Evolutionary conservation across 73 alveolate genomes (phyloP).

Genomic region (Blepharisma japonicum): DNA sequence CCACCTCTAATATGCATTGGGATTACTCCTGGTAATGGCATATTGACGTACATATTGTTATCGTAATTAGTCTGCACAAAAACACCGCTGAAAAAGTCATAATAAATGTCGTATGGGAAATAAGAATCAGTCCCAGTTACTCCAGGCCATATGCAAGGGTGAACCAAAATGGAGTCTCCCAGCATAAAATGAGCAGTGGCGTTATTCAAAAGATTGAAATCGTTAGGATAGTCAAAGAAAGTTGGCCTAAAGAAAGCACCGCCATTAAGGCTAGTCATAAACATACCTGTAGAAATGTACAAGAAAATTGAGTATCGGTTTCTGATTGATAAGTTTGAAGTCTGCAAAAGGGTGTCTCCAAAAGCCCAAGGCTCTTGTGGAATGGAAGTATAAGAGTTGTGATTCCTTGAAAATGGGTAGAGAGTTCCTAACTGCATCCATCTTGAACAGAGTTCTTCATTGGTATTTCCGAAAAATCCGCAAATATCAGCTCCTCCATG

Average conservation of each 20-base stretch:
- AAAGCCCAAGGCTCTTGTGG: conserved; percentile 44
- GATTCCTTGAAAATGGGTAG: conserved; percentile 97
- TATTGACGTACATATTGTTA: background rate
- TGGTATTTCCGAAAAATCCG: conserved; percentile 91
- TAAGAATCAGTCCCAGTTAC: background rate
- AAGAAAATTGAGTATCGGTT: conserved; percentile 63
- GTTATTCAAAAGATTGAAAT: conserved; percentile 15
- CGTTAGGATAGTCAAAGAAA: conserved; percentile 83
- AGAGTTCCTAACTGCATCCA: conserved; percentile 95
- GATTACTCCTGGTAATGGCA: background rate
- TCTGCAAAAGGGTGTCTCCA: conserved; percentile 14
- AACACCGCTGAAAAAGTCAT: conserved; percentile 2
- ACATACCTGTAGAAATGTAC: conserved; percentile 69
- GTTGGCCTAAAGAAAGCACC: conserved; percentile 83
- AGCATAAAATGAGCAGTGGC: background rate
- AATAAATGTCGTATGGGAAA: conserved; percentile 20
- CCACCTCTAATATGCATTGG: background rate
- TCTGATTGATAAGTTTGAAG: conserved; percentile 17
- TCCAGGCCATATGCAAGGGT: conserved; percentile 26
- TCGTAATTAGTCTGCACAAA: background rate
- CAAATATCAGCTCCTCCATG: conserved; percentile 96
- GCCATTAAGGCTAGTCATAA: conserved; percentile 57
- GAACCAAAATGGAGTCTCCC: conserved; percentile 2
- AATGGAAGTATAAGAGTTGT: conserved; percentile 67
- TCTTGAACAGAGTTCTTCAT: conserved; percentile 91